phyloP scores from a whole-genome alignment of 2,329 filamentous ascomycete species.

The Lasiodiplodia citricola region DNA sequence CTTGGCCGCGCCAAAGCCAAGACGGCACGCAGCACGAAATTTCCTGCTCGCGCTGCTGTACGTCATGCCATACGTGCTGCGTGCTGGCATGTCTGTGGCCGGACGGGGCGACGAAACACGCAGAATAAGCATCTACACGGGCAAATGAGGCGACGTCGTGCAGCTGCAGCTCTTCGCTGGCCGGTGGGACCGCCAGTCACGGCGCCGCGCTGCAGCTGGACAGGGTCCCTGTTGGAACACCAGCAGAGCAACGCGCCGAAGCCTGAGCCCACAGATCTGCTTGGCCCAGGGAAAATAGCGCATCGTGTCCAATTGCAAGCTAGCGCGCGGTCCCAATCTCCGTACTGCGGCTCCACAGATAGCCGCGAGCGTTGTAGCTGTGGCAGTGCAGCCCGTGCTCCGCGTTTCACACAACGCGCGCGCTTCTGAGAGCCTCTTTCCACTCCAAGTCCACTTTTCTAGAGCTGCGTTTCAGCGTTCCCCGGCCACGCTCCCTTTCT shows the following conservation, averaged over 20 bases:
- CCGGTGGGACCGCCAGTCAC: not conserved
- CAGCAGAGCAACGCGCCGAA: not conserved
- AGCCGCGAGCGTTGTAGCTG: not conserved
- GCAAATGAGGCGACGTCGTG: not conserved
- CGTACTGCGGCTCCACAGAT: constrained; percentile 8
- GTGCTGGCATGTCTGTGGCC: constrained; percentile 1
- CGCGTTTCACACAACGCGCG: constrained; percentile 11
- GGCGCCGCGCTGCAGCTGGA: not conserved
- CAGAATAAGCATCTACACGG: not conserved
- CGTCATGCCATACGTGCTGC: constrained; percentile 1
- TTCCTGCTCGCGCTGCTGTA: not conserved
- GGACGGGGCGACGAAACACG: constrained; percentile 3
- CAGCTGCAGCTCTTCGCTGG: constrained; percentile 18
- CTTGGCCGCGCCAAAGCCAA: constrained; percentile 11
- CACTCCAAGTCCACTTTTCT: not conserved
- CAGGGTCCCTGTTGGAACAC: constrained; percentile 2
- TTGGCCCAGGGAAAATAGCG: not conserved
- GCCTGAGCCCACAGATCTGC: not conserved
- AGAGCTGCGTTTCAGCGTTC: not conserved
- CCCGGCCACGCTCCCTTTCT: not conserved
- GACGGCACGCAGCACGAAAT: not conserved
- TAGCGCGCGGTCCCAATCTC: constrained; percentile 15
- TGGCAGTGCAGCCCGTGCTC: constrained; percentile 16
- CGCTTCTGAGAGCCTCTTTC: not conserved
- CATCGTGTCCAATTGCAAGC: not conserved